Percentiles rank a stretch among this genome's conserved stretches.
These are phyloP conservation scores for Crithidia mellificae DNA, from an alignment of 208 protist species.

Conservation along the genomic window DNA sequence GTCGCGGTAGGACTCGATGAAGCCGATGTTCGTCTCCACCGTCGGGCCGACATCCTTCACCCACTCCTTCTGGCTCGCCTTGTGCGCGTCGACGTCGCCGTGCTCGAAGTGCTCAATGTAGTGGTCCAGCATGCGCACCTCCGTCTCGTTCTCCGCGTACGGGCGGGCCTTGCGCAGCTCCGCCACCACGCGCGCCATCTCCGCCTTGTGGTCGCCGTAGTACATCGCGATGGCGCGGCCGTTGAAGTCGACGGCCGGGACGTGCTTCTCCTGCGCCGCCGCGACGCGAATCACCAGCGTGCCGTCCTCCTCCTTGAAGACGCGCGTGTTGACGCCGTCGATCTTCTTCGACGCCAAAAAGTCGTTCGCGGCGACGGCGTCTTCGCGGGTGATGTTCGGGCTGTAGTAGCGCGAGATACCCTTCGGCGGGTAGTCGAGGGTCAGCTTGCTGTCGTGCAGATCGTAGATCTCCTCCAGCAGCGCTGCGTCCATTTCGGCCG, in stretches of 20 bases:
- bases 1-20: conserved; percentile 94
- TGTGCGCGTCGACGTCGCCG: conserved; percentile 87
- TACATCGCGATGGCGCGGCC: conserved; percentile 57
- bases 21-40: conserved; percentile 95
- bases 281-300: conserved; percentile 57
- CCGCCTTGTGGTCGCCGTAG: conserved; percentile 77
- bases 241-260: conserved; percentile 50
- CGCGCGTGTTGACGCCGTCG: conserved; percentile 77
- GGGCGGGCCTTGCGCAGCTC: conserved; percentile 51
- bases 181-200: conserved; percentile 67
- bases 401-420: conserved; percentile 88
- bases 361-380: conserved; percentile 75
- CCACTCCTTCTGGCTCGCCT: conserved; percentile 87
- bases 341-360: conserved; percentile 68
- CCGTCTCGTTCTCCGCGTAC: conserved; percentile 76
- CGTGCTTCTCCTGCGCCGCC: conserved; percentile 35
- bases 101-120: conserved; percentile 83
- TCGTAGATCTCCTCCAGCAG: conserved; percentile 73
- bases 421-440: conserved; percentile 71
- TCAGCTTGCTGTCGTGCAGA: conserved; percentile 42
- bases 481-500: conserved; percentile 21
- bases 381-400: conserved; percentile 63
- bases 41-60: conserved; percentile 88
- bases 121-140: conserved; percentile 88
- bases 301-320: conserved; percentile 65